Conservation (phyloP, 306 rosid genomes). For the Dalbergia oliveri region DNA sequence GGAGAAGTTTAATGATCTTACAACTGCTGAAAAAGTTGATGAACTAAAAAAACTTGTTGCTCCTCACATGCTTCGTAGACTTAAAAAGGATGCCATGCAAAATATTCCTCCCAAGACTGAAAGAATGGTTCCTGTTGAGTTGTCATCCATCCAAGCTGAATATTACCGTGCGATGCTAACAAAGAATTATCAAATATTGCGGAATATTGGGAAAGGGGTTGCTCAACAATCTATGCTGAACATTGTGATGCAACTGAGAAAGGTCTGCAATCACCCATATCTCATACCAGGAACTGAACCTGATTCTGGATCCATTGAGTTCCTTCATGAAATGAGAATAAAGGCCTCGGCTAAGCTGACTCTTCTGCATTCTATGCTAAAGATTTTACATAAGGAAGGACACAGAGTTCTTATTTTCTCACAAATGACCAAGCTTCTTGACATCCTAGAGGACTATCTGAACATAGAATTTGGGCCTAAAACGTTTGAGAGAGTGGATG, state of each 20-base stretch:
- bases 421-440: constrained; percentile 99
- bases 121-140: constrained; percentile 98
- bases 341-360: constrained; percentile 99
- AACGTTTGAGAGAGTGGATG: constrained; percentile 98
- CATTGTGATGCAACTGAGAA: constrained; percentile 98
- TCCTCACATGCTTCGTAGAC: constrained; percentile 99
- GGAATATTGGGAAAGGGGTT: constrained; percentile 98
- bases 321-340: constrained; percentile 99
- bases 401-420: constrained; percentile 98
- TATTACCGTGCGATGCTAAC: constrained; percentile 99
- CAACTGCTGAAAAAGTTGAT: constrained; percentile 96
- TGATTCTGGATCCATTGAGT: constrained; percentile 90
- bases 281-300: constrained; percentile 99
- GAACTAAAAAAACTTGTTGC: constrained; percentile 98
- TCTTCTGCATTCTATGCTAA: constrained; percentile 96
- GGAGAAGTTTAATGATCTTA: constrained; percentile 95
- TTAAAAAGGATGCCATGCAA: constrained; percentile 98
- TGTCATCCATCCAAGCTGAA: constrained; percentile 99
- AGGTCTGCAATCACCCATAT: constrained; percentile 99
- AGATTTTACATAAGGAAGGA: constrained; percentile 78
- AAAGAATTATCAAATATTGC: constrained; percentile 91
- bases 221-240: constrained; percentile 96
- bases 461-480: constrained; percentile 95
- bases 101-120: constrained; percentile 99
- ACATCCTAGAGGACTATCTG: constrained; percentile 95